Conservation (phyloP, 352 stramenopile species). For the Pythium coloratum region DNA sequence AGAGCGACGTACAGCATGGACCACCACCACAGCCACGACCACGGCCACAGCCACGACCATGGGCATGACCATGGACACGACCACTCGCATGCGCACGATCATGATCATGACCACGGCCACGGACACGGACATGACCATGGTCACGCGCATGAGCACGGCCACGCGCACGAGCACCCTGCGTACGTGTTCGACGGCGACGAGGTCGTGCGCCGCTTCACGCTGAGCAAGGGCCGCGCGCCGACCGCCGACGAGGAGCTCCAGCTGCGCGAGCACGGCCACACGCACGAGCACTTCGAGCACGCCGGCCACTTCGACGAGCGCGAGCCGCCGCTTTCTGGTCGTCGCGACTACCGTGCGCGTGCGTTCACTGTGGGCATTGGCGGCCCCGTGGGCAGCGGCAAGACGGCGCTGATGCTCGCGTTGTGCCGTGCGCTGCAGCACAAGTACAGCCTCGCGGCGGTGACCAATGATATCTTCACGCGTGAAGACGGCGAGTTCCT, state of each 20-base stretch:
- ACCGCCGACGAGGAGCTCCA: slow-evolving; percentile 77
- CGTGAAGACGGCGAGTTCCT: slow-evolving; percentile 98
- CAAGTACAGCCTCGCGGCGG: slow-evolving; percentile 75
- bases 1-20: slow-evolving; percentile 16
- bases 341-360: slow-evolving; percentile 80
- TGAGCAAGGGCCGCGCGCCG: slow-evolving; percentile 54
- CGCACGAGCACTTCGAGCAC: slow-evolving; percentile 87
- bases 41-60: slow-evolving; percentile 19
- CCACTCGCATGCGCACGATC: slow-evolving; percentile 19
- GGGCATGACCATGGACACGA: slow-evolving; percentile 16
- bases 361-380: slow-evolving; percentile 96
- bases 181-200: slow-evolving; percentile 57
- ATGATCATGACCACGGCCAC: slow-evolving; percentile 30
- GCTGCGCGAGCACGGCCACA: slow-evolving; percentile 84
- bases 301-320: slow-evolving; percentile 71
- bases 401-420: slow-evolving; percentile 94
- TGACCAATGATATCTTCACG: slow-evolving; percentile 99
- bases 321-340: slow-evolving; percentile 39
- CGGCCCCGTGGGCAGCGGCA: slow-evolving; percentile 94
- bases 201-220: slow-evolving; percentile 65
- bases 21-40: slow-evolving; percentile 22
- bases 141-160: slow-evolving; percentile 32
- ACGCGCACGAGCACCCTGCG: slow-evolving; percentile 34
- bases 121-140: slow-evolving; percentile 24
- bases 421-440: slow-evolving; percentile 90